These are phyloP conservation scores for Panus rudis DNA, from an alignment of 768 basidiomycete species.

Conservation along the genomic window DNA sequence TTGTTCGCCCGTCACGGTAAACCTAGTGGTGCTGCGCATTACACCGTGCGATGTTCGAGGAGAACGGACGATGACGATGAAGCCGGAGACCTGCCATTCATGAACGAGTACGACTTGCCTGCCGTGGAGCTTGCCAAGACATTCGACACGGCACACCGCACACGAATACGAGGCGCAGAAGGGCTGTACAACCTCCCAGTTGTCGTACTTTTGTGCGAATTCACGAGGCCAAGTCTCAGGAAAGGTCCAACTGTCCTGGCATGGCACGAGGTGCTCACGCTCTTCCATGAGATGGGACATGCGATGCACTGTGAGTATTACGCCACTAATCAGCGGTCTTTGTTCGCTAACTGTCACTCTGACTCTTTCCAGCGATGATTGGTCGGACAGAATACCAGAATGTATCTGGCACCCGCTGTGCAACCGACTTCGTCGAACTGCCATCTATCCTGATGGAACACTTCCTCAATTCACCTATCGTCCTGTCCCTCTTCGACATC, in stretches of 20 bases:
- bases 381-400: slow-evolving; percentile 97
- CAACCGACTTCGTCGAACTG: slow-evolving; percentile 96
- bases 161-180: slow-evolving; percentile 50
- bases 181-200: slow-evolving; percentile 85
- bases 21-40: slow-evolving; percentile 89
- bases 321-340: background rate
- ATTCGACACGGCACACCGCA: slow-evolving; percentile 58
- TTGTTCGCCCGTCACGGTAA: slow-evolving; percentile 82
- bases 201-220: slow-evolving; percentile 88
- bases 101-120: slow-evolving; percentile 23
- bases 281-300: slow-evolving; percentile 99
- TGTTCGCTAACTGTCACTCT: slow-evolving; percentile 2
- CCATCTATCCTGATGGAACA: slow-evolving; percentile 99
- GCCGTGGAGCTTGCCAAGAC: slow-evolving; percentile 38
- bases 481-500: slow-evolving; percentile 71
- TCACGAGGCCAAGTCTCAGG: slow-evolving; percentile 53
- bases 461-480: slow-evolving; percentile 79
- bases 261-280: slow-evolving; percentile 90
- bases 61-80: slow-evolving; percentile 89
- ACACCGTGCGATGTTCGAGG: slow-evolving; percentile 92
- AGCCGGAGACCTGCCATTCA: slow-evolving; percentile 44
- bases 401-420: slow-evolving; percentile 93
- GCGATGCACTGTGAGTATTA: slow-evolving; percentile 93
- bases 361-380: slow-evolving; percentile 78
- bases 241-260: slow-evolving; percentile 67